A percentile compares a stretch with the other conserved stretches of the same genome.
Evolutionary conservation across 768 basidiomycete genomes (phyloP).

Genomic region (Xerocomus spinulosus): DNA sequence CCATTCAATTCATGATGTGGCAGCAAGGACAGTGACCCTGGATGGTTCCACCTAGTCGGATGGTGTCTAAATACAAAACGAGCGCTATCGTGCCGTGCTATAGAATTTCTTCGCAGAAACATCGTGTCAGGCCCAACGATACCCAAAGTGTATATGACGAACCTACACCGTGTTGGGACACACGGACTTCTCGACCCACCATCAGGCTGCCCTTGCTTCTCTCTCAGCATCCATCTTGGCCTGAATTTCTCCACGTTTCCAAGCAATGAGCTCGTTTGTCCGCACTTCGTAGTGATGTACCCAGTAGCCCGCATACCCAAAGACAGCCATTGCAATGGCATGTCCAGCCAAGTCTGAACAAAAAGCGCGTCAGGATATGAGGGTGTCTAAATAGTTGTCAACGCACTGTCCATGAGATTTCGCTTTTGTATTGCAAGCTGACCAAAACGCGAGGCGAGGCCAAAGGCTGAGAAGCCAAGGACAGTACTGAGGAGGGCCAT

Average conservation of each 20-base stretch:
- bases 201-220: slow-evolving; percentile 21
- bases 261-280: slow-evolving; percentile 55
- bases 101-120: slow-evolving; percentile 5
- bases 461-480: slow-evolving; percentile 75
- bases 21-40: slow-evolving; percentile 3
- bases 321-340: slow-evolving; percentile 59
- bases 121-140: slow-evolving; percentile 7
- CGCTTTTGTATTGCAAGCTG: slow-evolving; percentile 84
- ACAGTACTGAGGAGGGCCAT: slow-evolving; percentile 69
- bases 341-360: slow-evolving; percentile 68
- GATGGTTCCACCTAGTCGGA: background rate
- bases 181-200: slow-evolving; percentile 1
- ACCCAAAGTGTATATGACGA: slow-evolving; percentile 9
- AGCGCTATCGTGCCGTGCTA: slow-evolving; percentile 6
- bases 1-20: slow-evolving; percentile 1
- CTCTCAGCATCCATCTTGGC: slow-evolving; percentile 34
- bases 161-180: slow-evolving; percentile 16
- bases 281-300: slow-evolving; percentile 62
- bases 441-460: slow-evolving; percentile 77
- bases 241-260: slow-evolving; percentile 60
- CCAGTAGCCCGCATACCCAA: slow-evolving; percentile 74
- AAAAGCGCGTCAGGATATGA: background rate
- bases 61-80: slow-evolving; percentile 17
- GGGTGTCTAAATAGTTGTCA: background rate
- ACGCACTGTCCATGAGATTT: slow-evolving; percentile 77